Percentiles rank a stretch among this genome's conserved stretches.
These are phyloP conservation scores for Penicillium salamii DNA, from an alignment of 495 filamentous ascomycete species.

Conservation along the genomic window DNA sequence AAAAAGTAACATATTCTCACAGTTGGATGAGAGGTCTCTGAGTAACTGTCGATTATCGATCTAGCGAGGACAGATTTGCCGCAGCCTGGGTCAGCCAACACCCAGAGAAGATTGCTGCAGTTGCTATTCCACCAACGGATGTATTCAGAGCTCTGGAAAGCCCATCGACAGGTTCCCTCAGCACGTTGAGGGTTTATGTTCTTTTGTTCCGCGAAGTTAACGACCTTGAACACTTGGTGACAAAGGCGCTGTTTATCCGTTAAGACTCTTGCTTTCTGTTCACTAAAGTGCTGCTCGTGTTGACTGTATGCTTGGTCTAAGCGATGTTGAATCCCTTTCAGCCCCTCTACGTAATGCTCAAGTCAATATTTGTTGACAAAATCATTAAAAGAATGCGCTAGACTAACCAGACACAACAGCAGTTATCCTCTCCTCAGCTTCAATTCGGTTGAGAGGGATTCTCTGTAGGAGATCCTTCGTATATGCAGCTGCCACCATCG, in stretches of 20 bases:
- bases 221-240: constrained; percentile 25
- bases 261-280: too few relatives aligned
- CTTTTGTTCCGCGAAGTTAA: constrained; percentile 26
- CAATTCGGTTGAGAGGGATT: constrained; percentile 4
- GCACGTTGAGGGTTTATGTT: constrained; percentile 23
- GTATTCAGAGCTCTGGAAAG: constrained; percentile 30
- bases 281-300: too few relatives aligned
- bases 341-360: too few relatives aligned
- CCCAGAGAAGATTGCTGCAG: constrained; percentile 36
- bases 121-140: constrained; percentile 23
- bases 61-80: constrained; percentile 44
- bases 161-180: constrained; percentile 24
- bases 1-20: constrained; percentile 45
- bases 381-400: not conserved
- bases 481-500: constrained; percentile 27
- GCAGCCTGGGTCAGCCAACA: constrained; percentile 45
- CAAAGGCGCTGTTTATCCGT: constrained; percentile 23
- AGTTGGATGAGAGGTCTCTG: constrained; percentile 2
- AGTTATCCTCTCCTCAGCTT: constrained; percentile 5
- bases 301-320: too few relatives aligned
- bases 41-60: constrained; percentile 30
- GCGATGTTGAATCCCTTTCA: too few relatives aligned
- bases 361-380: not conserved
- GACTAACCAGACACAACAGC: constrained; percentile 3
- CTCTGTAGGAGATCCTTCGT: constrained; percentile 20